A percentile compares a stretch with the other conserved stretches of the same genome.
Conservation (phyloP, 441 rosid species). For the Gossypium trilobum region DNA sequence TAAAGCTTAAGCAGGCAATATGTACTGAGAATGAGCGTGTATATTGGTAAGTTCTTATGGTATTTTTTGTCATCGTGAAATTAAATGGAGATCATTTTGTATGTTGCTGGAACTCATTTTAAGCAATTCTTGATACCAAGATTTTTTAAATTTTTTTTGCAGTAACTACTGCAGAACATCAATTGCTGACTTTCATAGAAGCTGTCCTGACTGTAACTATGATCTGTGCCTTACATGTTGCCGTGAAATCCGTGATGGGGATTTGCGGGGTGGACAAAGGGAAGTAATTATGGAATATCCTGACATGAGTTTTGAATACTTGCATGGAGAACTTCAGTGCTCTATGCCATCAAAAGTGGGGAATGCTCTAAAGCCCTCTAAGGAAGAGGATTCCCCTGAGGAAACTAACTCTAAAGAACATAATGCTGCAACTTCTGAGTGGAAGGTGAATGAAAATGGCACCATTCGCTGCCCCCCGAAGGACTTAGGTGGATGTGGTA, state of each 20-base stretch:
- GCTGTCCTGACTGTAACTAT: constrained; percentile 50
- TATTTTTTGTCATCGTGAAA: background rate
- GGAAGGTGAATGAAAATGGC: constrained; percentile 57
- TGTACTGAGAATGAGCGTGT: constrained; percentile 33
- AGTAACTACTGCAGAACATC: constrained; percentile 69
- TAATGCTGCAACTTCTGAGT: constrained; percentile 20
- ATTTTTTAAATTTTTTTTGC: constrained; percentile 13
- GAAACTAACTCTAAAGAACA: constrained; percentile 12
- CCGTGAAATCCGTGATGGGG: constrained; percentile 65
- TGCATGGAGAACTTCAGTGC: constrained; percentile 37
- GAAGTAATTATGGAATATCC: constrained; percentile 33
- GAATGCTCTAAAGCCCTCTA: background rate
- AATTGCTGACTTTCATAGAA: constrained; percentile 67
- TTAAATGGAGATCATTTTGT: background rate
- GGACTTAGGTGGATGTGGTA: constrained; percentile 42
- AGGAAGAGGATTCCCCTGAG: background rate
- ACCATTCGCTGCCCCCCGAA: constrained; percentile 41
- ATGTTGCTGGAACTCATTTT: background rate
- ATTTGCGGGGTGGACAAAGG: constrained; percentile 31
- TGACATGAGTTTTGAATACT: constrained; percentile 29
- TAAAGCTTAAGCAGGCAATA: constrained; percentile 24
- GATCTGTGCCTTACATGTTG: constrained; percentile 80
- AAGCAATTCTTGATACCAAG: constrained; percentile 4
- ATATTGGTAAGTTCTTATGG: constrained; percentile 30
- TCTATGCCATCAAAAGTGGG: background rate